Conservation (phyloP, 1,284 basidiomycete species). For the Marasmius tenuissimus region DNA sequence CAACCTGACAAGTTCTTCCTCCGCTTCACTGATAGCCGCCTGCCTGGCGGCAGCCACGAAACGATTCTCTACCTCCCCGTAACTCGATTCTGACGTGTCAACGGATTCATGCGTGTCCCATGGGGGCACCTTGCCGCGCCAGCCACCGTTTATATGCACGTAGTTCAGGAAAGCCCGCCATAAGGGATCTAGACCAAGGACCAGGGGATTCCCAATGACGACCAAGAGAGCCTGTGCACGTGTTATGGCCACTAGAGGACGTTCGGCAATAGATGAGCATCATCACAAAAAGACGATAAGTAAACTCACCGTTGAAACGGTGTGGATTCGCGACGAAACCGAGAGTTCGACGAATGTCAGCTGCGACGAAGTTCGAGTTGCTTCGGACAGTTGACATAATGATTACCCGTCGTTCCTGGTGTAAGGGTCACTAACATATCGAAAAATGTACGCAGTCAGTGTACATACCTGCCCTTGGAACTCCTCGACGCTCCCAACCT, state of each 20-base stretch:
- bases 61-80: background rate
- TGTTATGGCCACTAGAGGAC: conserved; percentile 39
- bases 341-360: conserved; percentile 40
- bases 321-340: conserved; percentile 45
- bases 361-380: conserved; percentile 34
- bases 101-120: conserved; percentile 30
- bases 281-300: conserved; percentile 1
- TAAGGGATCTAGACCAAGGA: conserved; percentile 41
- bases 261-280: background rate
- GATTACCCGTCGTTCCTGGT: conserved; percentile 45
- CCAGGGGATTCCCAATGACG: conserved; percentile 39
- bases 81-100: background rate
- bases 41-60: background rate
- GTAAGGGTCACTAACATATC: background rate
- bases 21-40: conserved; percentile 8
- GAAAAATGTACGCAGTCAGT: too few relatives aligned
- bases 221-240: conserved; percentile 43
- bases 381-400: conserved; percentile 48
- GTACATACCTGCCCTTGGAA: conserved; percentile 36
- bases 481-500: conserved; percentile 46
- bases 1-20: conserved; percentile 9
- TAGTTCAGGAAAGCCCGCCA: conserved; percentile 44
- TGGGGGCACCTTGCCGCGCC: conserved; percentile 34
- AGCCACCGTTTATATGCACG: conserved; percentile 34
- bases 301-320: conserved; percentile 41